Evolutionary conservation across 2,329 filamentous ascomycete species (phyloP).

Genomic region (Aspergillus quadricinctus): DNA sequence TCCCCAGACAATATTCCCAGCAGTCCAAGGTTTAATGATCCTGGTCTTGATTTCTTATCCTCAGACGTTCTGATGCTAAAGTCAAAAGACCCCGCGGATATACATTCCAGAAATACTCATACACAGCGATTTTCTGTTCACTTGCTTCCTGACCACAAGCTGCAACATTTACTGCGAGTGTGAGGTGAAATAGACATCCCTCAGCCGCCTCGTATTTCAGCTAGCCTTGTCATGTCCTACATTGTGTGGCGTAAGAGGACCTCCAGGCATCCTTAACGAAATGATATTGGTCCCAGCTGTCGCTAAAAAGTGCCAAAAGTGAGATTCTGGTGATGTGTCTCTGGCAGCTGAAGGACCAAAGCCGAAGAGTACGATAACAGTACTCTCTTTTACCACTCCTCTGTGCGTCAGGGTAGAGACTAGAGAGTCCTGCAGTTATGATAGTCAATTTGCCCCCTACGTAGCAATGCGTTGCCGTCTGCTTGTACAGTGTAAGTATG

Average conservation of each 20-base stretch:
- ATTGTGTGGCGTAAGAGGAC: neutral
- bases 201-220: neutral
- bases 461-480: neutral
- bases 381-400: too few species aligned
- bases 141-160: neutral
- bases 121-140: neutral
- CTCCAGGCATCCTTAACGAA: neutral
- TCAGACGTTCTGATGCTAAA: neutral
- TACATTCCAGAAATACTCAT: neutral
- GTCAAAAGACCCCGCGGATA: neutral
- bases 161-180: neutral
- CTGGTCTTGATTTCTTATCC: neutral
- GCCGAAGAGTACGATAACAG: neutral
- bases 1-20: neutral
- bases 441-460: neutral
- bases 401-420: too few species aligned
- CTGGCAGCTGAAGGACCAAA: too few species aligned
- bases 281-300: neutral
- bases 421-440: neutral
- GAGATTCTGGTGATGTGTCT: neutral
- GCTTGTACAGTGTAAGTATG: neutral
- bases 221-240: neutral
- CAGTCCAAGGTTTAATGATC: neutral
- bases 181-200: neutral
- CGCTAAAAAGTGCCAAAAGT: neutral